Conservation (phyloP, 345 rosid genomes). For the Turritis glabra region DNA sequence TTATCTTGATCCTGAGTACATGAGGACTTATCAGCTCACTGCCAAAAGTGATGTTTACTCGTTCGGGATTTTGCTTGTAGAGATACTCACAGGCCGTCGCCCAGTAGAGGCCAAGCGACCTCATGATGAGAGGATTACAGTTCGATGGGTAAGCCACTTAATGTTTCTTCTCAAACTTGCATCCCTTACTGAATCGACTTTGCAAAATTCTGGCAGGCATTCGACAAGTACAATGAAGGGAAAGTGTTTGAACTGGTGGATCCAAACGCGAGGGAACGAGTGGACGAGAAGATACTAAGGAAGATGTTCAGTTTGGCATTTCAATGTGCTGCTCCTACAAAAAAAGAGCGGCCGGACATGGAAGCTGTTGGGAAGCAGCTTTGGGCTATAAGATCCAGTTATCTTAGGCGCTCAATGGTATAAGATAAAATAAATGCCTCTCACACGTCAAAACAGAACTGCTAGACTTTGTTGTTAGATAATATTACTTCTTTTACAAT, state of each 20-base stretch:
- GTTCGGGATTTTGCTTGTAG: constrained; percentile 84
- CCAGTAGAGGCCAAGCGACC: constrained; percentile 73
- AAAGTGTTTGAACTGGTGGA: constrained; percentile 58
- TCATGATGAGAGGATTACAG: constrained; percentile 67
- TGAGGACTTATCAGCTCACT: constrained; percentile 92
- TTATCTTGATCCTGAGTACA: constrained; percentile 95
- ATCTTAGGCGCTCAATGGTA: constrained; percentile 45
- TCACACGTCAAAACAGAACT: neutral
- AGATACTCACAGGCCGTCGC: constrained; percentile 86
- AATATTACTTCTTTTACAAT: constrained; percentile 4
- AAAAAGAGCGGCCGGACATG: constrained; percentile 86
- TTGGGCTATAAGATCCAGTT: constrained; percentile 87
- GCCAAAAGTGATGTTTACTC: constrained; percentile 91
- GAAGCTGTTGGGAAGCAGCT: constrained; percentile 73
- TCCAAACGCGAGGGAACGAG: constrained; percentile 57
- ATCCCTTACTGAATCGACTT: neutral
- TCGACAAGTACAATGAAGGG: constrained; percentile 70
- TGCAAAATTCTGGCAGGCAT: constrained; percentile 53
- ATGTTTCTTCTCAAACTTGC: constrained; percentile 15
- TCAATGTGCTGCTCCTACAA: constrained; percentile 82
- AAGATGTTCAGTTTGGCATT: constrained; percentile 78
- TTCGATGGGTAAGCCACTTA: constrained; percentile 77
- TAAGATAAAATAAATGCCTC: neutral
- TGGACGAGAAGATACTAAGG: constrained; percentile 48
- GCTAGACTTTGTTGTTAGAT: constrained; percentile 23